phyloP scores from a whole-genome alignment of 306 rosid species.

The Boehmeria nivea region DNA sequence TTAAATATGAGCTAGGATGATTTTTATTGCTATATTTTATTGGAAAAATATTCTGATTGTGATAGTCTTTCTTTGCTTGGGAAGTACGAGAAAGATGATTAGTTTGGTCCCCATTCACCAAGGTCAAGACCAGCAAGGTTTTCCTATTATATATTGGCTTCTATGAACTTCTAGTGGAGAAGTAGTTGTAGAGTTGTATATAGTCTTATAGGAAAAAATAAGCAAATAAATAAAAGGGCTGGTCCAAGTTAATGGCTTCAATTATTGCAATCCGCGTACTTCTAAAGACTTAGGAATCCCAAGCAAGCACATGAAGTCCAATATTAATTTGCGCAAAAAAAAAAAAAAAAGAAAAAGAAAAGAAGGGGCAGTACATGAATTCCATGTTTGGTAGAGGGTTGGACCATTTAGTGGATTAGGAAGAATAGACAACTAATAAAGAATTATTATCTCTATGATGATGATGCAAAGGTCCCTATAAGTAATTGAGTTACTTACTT shows the following conservation, averaged over 20 bases:
- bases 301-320: too few species aligned
- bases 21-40: too few species aligned
- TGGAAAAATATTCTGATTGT: neutral
- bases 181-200: constrained; percentile 5
- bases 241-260: constrained; percentile 7
- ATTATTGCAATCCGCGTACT: constrained; percentile 33
- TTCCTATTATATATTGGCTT: constrained; percentile 22
- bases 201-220: neutral
- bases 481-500: too few species aligned
- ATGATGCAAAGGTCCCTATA: too few species aligned
- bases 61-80: constrained; percentile 34
- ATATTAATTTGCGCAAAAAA: neutral
- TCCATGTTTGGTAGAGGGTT: too few species aligned
- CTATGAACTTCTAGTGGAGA: constrained; percentile 12
- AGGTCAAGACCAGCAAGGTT: constrained; percentile 1
- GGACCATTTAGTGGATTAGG: too few species aligned
- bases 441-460: too few species aligned
- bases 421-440: too few species aligned
- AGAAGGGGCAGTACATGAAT: too few species aligned
- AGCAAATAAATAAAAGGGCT: neutral
- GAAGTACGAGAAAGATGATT: constrained; percentile 26
- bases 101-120: constrained; percentile 26
- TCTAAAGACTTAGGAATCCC: neutral
- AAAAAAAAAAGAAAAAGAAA: neutral
- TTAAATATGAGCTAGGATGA: constrained; percentile 5